Evolutionary conservation across 495 filamentous ascomycete genomes (phyloP).

Genomic region (Oidiodendron maius): DNA sequence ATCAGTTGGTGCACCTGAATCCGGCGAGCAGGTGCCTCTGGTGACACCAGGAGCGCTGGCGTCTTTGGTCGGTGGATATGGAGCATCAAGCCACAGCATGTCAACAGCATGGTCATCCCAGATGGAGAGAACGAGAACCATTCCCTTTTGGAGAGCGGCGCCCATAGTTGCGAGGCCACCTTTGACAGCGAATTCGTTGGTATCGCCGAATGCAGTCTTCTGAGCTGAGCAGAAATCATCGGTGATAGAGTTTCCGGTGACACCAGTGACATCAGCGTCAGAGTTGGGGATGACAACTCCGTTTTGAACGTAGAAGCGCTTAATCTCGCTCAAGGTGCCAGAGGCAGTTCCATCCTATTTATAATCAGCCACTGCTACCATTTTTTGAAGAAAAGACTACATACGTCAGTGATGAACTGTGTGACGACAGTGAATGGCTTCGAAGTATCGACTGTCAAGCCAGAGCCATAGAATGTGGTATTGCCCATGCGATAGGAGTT

Average conservation of each 20-base stretch:
- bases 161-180: constrained; percentile 55
- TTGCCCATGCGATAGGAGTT: constrained; percentile 60
- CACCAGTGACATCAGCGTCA: constrained; percentile 40
- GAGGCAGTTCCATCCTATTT: constrained; percentile 41
- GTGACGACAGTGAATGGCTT: constrained; percentile 62
- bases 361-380: neutral
- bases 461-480: constrained; percentile 50
- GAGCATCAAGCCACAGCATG: constrained; percentile 81
- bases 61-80: constrained; percentile 53
- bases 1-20: constrained; percentile 53
- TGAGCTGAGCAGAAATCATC: constrained; percentile 50
- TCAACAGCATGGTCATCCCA: constrained; percentile 70
- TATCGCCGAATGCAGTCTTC: constrained; percentile 56
- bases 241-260: constrained; percentile 52
- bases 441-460: constrained; percentile 50
- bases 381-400: neutral
- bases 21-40: constrained; percentile 61
- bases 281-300: constrained; percentile 46
- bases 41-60: constrained; percentile 54
- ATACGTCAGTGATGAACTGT: constrained; percentile 51
- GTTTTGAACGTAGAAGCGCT: constrained; percentile 59
- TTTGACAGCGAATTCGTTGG: constrained; percentile 42
- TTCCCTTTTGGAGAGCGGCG: constrained; percentile 43
- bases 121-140: constrained; percentile 62
- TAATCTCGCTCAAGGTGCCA: constrained; percentile 52